A percentile compares a stretch with the other conserved stretches of the same genome.
phyloP scores from a whole-genome alignment of 1,284 basidiomycete species.

The Ceratobasidium sp. region DNA sequence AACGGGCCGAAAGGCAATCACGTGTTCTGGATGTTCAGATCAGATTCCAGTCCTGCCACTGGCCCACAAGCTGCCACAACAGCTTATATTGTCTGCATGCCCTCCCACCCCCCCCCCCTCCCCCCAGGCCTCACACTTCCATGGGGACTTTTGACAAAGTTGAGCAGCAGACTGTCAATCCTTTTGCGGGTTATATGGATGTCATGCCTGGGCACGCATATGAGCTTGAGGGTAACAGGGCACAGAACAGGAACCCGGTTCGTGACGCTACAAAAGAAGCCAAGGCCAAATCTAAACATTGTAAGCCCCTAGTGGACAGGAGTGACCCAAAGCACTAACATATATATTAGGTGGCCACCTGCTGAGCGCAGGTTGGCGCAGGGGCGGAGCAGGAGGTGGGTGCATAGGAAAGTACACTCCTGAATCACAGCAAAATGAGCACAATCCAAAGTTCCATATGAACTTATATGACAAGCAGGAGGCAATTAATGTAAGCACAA shows the following conservation, averaged over 20 bases:
- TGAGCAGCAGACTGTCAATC: constrained; percentile 15
- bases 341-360: neutral
- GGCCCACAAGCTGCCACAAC: too few relatives aligned
- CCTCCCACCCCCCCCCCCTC: too few relatives aligned
- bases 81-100: too few relatives aligned
- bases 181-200: neutral
- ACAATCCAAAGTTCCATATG: neutral
- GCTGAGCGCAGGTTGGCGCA: neutral
- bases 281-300: neutral
- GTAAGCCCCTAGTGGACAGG: neutral
- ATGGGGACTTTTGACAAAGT: neutral
- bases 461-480: neutral
- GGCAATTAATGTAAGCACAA: too few relatives aligned
- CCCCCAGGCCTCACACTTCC: neutral
- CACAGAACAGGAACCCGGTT: neutral
- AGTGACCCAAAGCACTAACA: neutral
- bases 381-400: neutral
- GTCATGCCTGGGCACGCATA: neutral
- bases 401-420: neutral
- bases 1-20: too few relatives aligned
- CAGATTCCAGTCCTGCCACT: too few relatives aligned
- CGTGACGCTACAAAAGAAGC: neutral
- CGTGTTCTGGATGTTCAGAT: too few relatives aligned
- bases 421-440: neutral
- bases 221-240: neutral